Evolutionary conservation across 768 basidiomycete genomes (phyloP), one percentile per base, ranked within the genome.

Genomic region (Kwoniella sp.): DNA sequence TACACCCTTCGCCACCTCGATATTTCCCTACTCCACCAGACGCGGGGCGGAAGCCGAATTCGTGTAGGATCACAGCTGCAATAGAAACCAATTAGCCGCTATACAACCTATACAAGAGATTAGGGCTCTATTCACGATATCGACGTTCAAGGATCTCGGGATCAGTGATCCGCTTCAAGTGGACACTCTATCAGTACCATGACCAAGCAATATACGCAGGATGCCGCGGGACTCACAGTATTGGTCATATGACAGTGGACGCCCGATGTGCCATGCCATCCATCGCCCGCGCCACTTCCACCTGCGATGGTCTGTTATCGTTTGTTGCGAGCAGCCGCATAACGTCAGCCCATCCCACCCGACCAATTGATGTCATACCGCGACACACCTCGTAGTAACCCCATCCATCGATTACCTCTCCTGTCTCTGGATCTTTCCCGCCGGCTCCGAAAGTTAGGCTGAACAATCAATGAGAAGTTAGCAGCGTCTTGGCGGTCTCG

Each of bases 81-180:
- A 38, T 17, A n/a, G 28, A 0, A 7, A 4, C 31, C 28, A 12
- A 13, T 55, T 23, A 56, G 38, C 29, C 5, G n/a, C 9, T 9
- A 0, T 55, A 25, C 37, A 22, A 25, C 22, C 56, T 9, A 28
- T 22, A 13, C 20, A 53, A 58, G 41, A 2, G 17, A 5, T 8
- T n/a, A n/a, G n/a, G n/a, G 5, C 17, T 45, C 17, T 17, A 61
- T 68, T 67, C 50, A 73, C 68, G 93, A 79, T 96, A 97, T 50
- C 94, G 87, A 54, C 93, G 86, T 77, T 97, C 94, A 37, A 97
- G 85, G 73, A 95, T 89, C 77, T 97, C 94, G 37, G 93, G 89
- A 72, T 97, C 94, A 8, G 76, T 77, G 63, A 77, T 77, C 28
- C 76, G 63, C 65, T 73, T 25, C 22, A 38, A 13, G 17, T 17